Conservation (phyloP, 345 rosid genomes). For the Melaleuca quinquenervia region DNA sequence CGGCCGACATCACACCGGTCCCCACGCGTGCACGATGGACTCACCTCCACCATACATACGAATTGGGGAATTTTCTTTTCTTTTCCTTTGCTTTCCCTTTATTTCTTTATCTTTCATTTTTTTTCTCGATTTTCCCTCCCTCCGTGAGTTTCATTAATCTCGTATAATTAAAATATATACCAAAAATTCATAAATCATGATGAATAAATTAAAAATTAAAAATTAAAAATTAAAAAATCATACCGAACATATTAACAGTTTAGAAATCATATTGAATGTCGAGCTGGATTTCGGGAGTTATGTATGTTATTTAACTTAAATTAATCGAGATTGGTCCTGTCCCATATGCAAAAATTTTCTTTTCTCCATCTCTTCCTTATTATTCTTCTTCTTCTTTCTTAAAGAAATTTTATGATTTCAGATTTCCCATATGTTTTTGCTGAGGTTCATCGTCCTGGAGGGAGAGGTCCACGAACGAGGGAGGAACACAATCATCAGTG, state of each 20-base stretch:
- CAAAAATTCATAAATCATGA: too few relatives aligned
- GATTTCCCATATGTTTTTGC: not conserved
- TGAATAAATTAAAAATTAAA: too few relatives aligned
- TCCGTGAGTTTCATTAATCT: too few relatives aligned
- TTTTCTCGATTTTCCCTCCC: too few relatives aligned
- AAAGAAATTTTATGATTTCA: not conserved
- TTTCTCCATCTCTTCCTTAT: not conserved
- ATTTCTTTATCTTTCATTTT: too few relatives aligned
- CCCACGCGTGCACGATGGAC: not conserved
- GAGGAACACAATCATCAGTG: not conserved
- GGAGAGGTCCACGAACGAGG: not conserved
- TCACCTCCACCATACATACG: not conserved
- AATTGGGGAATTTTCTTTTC: too few relatives aligned
- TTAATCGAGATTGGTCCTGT: not conserved
- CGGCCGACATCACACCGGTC: not conserved
- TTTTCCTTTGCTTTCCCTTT: too few relatives aligned
- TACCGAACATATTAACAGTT: too few relatives aligned
- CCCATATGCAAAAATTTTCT: not conserved
- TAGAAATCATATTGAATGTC: too few relatives aligned
- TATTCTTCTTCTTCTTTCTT: not conserved
- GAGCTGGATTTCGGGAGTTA: too few relatives aligned
- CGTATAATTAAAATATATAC: too few relatives aligned
- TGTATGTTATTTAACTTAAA: not conserved
- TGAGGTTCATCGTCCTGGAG: not conserved
- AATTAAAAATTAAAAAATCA: too few relatives aligned